Evolutionary conservation across 345 rosid genomes (phyloP), one percentile per base, ranked within the genome.

Genomic region (Syzygium aqueum): DNA sequence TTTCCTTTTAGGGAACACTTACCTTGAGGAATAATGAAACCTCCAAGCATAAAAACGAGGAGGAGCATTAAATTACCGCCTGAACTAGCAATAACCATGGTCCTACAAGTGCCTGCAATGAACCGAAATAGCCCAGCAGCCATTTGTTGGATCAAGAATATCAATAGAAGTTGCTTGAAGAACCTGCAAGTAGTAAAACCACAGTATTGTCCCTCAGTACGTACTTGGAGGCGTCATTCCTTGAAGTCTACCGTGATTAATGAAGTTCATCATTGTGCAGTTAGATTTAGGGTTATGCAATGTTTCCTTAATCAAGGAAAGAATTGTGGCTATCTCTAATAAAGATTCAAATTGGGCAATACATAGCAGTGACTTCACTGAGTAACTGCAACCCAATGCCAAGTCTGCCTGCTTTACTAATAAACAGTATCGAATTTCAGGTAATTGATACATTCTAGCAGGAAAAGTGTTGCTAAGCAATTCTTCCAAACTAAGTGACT

Each of bases 61-160:
- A 97, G 92, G 25, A 97, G 93, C 59, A 87, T 87, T 27, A 96
- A 90, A 90, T 93, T 89, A 8, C 99, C 97, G 5, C 97, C 97
- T 0, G 97, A 95, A 85, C 92, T 94, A 33, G 99, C 95, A 84
- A 96, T 91, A 67, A 94, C 93, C 94, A 94, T 93, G 3, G 97
- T 91, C 90, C 95, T 94, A 85, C 98, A 94, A 22, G 90, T 87
- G 84, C 91, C 96, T 30, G 97, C 96, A 77, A 90, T 95, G 56
- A 96, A 90, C 89, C 96, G 86, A 67, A 95, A 96, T 19, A 95
- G 67, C 30, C 93, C 94, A 61, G 94, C 92, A 59, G 99, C 98
- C 98, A 95, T 94, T 91, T 96, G 98, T 59, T 97, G 98, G 86
- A 93, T 90, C 86, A 93, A 78, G 86, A 95, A 95, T 40, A 96